A percentile compares a stretch with the other conserved stretches of the same genome.
phyloP scores from a whole-genome alignment of 768 basidiomycete species.

The Amanita pseudoporphyria region DNA sequence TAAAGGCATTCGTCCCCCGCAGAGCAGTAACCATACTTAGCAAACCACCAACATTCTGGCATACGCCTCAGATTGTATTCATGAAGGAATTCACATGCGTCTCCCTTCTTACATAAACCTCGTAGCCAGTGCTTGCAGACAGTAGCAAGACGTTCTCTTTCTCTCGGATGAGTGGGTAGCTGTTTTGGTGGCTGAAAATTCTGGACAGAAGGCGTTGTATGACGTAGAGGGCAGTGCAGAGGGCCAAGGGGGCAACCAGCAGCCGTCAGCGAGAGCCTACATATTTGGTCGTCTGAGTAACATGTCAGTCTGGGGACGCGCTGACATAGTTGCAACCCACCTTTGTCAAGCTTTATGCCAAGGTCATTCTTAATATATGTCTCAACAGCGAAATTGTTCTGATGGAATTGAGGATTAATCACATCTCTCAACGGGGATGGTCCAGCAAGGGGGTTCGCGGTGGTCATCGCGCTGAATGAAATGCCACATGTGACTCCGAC shows the following conservation, averaged over 20 bases:
- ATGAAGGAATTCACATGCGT: conserved; percentile 96
- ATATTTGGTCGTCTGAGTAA: conserved; percentile 83
- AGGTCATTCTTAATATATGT: conserved; percentile 72
- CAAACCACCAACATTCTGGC: conserved; percentile 99
- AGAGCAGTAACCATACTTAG: conserved; percentile 95
- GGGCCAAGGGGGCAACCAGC: conserved; percentile 87
- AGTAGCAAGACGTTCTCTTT: conserved; percentile 76
- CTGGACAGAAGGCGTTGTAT: conserved; percentile 77
- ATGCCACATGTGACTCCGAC: too few relatives aligned
- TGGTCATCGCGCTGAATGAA: conserved; percentile 18
- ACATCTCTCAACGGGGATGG: conserved; percentile 58
- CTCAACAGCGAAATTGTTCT: conserved; percentile 83
- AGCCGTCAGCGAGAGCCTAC: conserved; percentile 70
- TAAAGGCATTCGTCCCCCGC: conserved; percentile 97
- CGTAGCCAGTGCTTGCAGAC: conserved; percentile 99
- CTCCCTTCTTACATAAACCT: conserved; percentile 96
- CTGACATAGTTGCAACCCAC: conserved; percentile 27
- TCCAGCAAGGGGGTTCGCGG: conserved; percentile 42
- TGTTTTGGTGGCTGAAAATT: conserved; percentile 90
- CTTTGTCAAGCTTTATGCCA: conserved; percentile 86
- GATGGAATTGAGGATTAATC: conserved; percentile 87
- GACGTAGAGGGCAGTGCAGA: conserved; percentile 85
- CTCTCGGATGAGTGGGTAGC: conserved; percentile 72
- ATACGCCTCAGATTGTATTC: conserved; percentile 97
- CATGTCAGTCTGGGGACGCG: neutral